Conservation (phyloP, 495 filamentous ascomycete genomes). For the Astrocystis sublimbata region DNA sequence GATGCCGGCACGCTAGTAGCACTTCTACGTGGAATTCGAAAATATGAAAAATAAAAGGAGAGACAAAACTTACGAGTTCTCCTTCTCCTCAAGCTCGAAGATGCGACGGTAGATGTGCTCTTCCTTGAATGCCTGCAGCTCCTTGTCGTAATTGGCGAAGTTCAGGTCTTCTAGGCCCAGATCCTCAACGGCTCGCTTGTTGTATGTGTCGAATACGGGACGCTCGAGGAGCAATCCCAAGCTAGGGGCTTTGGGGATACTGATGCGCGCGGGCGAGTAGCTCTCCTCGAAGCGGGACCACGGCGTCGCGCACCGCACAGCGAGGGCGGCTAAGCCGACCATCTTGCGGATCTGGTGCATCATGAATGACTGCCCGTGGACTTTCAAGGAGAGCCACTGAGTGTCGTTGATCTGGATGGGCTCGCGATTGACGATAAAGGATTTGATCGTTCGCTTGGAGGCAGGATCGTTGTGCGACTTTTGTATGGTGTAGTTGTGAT, state of each 20-base stretch:
- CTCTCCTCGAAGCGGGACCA: constrained; percentile 66
- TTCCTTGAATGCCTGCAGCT: constrained; percentile 89
- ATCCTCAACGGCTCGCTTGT: constrained; percentile 57
- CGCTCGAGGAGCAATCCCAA: constrained; percentile 85
- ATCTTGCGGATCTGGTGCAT: constrained; percentile 99
- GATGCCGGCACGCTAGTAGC: too few relatives aligned
- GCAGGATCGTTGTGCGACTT: constrained; percentile 78
- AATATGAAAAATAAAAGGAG: not conserved
- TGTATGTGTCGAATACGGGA: constrained; percentile 87
- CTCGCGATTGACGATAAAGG: constrained; percentile 69
- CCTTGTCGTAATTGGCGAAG: constrained; percentile 71
- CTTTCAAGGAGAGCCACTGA: constrained; percentile 92
- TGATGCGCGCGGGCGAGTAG: constrained; percentile 65
- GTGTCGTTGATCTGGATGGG: constrained; percentile 86
- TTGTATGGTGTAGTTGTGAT: constrained; percentile 93
- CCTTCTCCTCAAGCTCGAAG: constrained; percentile 82
- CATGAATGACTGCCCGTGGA: constrained; percentile 99
- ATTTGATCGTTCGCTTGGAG: constrained; percentile 83
- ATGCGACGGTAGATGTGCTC: constrained; percentile 89
- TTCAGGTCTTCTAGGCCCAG: constrained; percentile 65
- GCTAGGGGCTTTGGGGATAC: constrained; percentile 90
- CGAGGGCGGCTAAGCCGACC: constrained; percentile 87
- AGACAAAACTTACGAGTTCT: constrained; percentile 61
- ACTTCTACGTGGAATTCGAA: too few relatives aligned
- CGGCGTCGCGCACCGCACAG: constrained; percentile 76